Evolutionary conservation across 169 alveolate species (phyloP), one percentile per base, ranked within the genome.

Genomic region (Neospora caninum): DNA sequence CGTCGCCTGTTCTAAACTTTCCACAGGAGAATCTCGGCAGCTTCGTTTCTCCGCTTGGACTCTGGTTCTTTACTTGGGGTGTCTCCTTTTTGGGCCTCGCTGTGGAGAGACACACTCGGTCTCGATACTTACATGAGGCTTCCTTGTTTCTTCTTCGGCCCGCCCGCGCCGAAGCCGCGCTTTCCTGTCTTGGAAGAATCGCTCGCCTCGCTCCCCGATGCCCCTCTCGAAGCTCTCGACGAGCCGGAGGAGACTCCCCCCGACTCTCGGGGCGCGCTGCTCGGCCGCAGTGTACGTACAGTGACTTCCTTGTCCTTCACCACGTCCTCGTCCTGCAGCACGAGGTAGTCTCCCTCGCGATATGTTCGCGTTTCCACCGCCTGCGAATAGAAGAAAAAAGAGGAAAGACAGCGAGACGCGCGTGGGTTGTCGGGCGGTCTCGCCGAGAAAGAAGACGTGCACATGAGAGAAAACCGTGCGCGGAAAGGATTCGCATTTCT

Each of bases 291-390:
- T 38, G 69, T 42, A 39, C 39, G 89, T 18, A 82, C 89, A 41
- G 89, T 82, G 34, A 82, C 89, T 31, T 42, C 89, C 36, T 42
- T 82, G 41, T 82, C 89, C 41, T 42, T 82, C 41, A 82, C 53
- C 9, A 82, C 89, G 89, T 22, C 89, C 22, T 82, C 89, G 38
- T 82, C 89, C 38, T 82, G 69, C 34, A 82, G 89, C 9, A 82
- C 89, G 69, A 82, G 67, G 89, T 82, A 82, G 38, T 42, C 64
- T 0, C 89, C 89, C 16, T 82, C 89, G n/a, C 89, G n/a, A 42
- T 82, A 82, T n/a, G 89, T 43, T 18, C 64, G 54, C 53, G 89
- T 82, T 29, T 82, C 67, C n/a, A 82, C 64, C n/a, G 67, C 38
- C 89, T 82, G 64, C 45, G 45, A n/a, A 78, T 0, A 38, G 42